Conservation (phyloP, 23 red algal species). For the Gracilaria gracilis region DNA sequence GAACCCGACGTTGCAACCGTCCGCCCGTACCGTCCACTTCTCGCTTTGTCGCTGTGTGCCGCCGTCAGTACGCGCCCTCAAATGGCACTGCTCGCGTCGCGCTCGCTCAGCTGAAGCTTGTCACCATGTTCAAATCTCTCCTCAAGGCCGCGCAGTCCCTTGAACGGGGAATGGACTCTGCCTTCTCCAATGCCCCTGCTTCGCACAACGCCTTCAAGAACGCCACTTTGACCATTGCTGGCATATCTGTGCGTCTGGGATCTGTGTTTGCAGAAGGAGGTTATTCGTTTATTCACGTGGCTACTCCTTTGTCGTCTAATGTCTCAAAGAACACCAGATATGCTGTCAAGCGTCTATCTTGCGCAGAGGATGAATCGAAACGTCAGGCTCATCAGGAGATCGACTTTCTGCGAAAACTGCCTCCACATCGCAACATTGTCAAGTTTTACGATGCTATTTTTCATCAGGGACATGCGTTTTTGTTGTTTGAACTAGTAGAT, state of each 20-base stretch:
- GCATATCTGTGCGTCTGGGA: slow-evolving; percentile 48
- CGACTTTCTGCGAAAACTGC: slow-evolving; percentile 48
- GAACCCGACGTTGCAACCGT: too few species aligned
- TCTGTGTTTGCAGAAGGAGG: slow-evolving; percentile 78
- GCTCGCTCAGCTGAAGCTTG: neutral
- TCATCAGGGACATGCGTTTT: slow-evolving; percentile 38
- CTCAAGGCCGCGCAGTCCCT: slow-evolving; percentile 56
- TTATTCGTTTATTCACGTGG: slow-evolving; percentile 73
- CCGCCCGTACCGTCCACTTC: too few species aligned
- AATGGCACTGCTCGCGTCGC: neutral
- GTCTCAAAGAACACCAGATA: slow-evolving; percentile 4
- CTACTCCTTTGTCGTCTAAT: slow-evolving; percentile 30
- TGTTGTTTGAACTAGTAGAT: slow-evolving; percentile 74
- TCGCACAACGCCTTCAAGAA: slow-evolving; percentile 50
- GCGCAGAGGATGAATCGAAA: slow-evolving; percentile 6
- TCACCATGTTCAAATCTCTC: slow-evolving; percentile 46
- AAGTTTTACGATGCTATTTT: slow-evolving; percentile 69
- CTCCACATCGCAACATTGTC: slow-evolving; percentile 75
- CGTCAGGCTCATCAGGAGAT: slow-evolving; percentile 49
- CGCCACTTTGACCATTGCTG: slow-evolving; percentile 19
- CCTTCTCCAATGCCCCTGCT: slow-evolving; percentile 39
- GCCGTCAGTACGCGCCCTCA: neutral
- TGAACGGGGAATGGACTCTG: slow-evolving; percentile 17
- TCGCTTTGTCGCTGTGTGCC: too few species aligned
- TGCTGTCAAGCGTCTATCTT: slow-evolving; percentile 64